phyloP scores from a whole-genome alignment of 495 filamentous ascomycete species.

The Lophiostoma macrostomum region DNA sequence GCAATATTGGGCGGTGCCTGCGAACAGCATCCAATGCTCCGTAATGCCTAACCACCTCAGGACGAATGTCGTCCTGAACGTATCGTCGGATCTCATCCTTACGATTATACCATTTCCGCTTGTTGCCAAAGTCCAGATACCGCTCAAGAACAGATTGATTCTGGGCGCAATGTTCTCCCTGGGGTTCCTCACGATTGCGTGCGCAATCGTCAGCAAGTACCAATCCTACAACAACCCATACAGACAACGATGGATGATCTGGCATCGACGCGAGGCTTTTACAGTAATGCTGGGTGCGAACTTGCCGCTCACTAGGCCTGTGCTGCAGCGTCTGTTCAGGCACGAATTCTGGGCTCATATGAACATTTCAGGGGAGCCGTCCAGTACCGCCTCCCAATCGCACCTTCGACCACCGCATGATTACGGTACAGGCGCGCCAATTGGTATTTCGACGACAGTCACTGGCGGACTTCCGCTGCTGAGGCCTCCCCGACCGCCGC shows the following conservation, averaged over 20 bases:
- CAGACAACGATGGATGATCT: not conserved
- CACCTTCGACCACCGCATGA: too few relatives aligned
- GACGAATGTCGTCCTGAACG: conserved; percentile 61
- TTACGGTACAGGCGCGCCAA: too few relatives aligned
- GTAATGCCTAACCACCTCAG: conserved; percentile 54
- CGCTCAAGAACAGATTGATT: conserved; percentile 48
- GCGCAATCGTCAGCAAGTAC: conserved; percentile 5
- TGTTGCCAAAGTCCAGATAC: conserved; percentile 51
- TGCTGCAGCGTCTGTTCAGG: not conserved
- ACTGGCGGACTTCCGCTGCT: too few relatives aligned
- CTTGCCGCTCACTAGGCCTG: conserved; percentile 1
- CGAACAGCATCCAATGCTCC: too few relatives aligned
- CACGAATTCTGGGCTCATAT: not conserved
- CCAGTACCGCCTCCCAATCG: too few relatives aligned
- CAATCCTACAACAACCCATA: conserved; percentile 10
- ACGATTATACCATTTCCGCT: conserved; percentile 58
- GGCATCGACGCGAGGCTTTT: conserved; percentile 14
- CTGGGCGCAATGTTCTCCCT: conserved; percentile 48
- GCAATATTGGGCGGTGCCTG: too few relatives aligned
- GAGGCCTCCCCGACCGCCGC: too few relatives aligned
- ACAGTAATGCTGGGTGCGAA: conserved; percentile 13
- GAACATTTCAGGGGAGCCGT: too few relatives aligned
- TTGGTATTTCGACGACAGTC: too few relatives aligned
- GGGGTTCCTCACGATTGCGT: conserved; percentile 54
- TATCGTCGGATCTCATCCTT: conserved; percentile 60